Base-by-base conservation (phyloP, 495 filamentous ascomycete genomes). In the Aspergillus indologenus region DNA sequence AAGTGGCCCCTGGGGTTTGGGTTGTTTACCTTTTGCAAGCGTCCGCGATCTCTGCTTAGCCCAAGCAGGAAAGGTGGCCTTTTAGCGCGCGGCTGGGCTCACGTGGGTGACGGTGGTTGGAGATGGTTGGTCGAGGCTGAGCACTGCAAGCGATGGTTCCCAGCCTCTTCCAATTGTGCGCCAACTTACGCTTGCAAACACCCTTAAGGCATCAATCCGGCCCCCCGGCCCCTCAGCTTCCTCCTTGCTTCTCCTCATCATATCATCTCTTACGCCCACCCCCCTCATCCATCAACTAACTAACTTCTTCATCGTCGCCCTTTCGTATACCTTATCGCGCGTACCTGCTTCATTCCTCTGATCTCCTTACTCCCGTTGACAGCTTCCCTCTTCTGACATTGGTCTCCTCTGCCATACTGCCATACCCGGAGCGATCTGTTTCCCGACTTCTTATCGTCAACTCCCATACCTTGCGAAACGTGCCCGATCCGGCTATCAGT, bases 131-230 rank as follows among this genome's bases (percentile, higher is more conserved):
- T 54, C 60, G 18, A 60, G 48, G 61, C 53, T 40, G 46, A 45
- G 52, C 29, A 45, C 26, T 24, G 44, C 62, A 64, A 64, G 62
- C 64, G 54, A 61, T 66, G 34, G 34, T 69, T 69, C 71, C 74
- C 74, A 78, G 74, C 75, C 74, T 73, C 73, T 24, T 29, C 72
- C 57, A 54, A 42, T 40, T 59, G 56, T 71, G 69, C 67, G 50
- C 54, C 56, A 56, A 52, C 65, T 68, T 56, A 57, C 57, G 67
- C 69, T 68, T 64, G 53, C 72, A 70, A 61, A 51, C 59, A 65
- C 66, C 63, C 61, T 64, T 69, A 67, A 69, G 67, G 67, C 67
- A 72, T 72, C 69, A 73, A 65, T 50, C 34, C 19, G 47, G 52
- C 52, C 62, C 53, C 61, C 56, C 55, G n/a, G n/a, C n/a, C n/a